Evolutionary conservation across 2,329 filamentous ascomycete genomes (phyloP).

Genomic region (Epichloe bromicola): DNA sequence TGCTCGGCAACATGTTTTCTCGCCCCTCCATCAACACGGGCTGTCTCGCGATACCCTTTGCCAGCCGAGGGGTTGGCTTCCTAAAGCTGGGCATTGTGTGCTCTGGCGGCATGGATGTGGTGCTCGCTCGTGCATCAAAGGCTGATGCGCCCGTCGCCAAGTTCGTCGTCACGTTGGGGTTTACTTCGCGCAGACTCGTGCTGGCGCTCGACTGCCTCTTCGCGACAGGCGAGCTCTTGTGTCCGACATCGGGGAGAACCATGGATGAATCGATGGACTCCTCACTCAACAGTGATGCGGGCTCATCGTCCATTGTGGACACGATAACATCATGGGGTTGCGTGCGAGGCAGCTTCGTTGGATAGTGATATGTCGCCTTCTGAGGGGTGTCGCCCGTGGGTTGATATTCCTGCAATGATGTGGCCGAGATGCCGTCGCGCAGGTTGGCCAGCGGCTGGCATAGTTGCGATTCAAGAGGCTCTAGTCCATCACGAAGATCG

Average conservation of each 20-base stretch:
- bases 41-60: constrained; percentile 19
- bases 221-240: constrained; percentile 15
- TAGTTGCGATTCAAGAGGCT: constrained; percentile 45
- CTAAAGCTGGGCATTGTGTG: constrained; percentile 36
- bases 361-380: constrained; percentile 70
- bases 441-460: constrained; percentile 60
- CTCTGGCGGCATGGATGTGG: constrained; percentile 26
- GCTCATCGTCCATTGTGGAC: constrained; percentile 24
- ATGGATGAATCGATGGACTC: constrained; percentile 22
- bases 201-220: constrained; percentile 12
- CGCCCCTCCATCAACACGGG: constrained; percentile 29
- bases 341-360: constrained; percentile 66
- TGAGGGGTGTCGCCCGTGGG: constrained; percentile 79
- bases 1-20: constrained; percentile 36
- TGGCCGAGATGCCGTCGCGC: constrained; percentile 51
- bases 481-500: constrained; percentile 46
- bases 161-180: constrained; percentile 36
- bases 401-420: constrained; percentile 63
- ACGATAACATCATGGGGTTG: constrained; percentile 32
- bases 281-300: background rate
- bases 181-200: constrained; percentile 41
- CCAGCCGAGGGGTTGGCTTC: constrained; percentile 23
- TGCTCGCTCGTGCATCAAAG: constrained; percentile 31
- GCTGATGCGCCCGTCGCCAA: constrained; percentile 21
- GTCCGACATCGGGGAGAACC: constrained; percentile 13